Percentiles rank a stretch among this genome's conserved stretches.
Conservation (phyloP, 2,329 filamentous ascomycete species). For the Cryphonectria carpinicola region DNA sequence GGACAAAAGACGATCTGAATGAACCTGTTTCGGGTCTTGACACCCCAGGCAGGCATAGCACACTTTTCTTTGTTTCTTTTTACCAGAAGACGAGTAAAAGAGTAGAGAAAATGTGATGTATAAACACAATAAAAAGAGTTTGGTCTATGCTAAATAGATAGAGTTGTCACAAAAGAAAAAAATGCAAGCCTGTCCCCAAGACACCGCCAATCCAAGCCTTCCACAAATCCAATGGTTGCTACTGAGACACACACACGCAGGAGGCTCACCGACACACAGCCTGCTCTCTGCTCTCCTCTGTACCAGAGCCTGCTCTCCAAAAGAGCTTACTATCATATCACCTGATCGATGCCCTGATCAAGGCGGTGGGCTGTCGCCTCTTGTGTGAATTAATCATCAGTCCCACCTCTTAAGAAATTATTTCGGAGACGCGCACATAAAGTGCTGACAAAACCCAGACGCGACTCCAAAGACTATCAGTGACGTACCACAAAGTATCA, state of each 20-base stretch:
- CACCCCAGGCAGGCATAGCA: neutral
- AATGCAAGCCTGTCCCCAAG: slow-evolving; percentile 2
- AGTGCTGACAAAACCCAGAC: slow-evolving; percentile 24
- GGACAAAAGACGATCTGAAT: neutral
- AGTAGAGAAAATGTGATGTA: slow-evolving; percentile 19
- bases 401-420: neutral
- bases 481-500: slow-evolving; percentile 19
- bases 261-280: neutral
- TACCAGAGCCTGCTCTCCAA: neutral
- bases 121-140: slow-evolving; percentile 2
- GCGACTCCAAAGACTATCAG: slow-evolving; percentile 21
- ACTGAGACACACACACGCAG: neutral
- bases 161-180: neutral
- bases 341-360: neutral
- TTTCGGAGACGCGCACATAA: slow-evolving; percentile 17
- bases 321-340: neutral
- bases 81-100: neutral
- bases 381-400: slow-evolving; percentile 9
- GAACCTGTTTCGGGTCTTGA: neutral
- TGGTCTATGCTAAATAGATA: slow-evolving; percentile 11
- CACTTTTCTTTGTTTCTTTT: neutral
- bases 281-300: neutral
- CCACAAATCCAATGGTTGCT: neutral
- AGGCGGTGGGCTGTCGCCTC: neutral
- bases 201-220: neutral